Base-by-base conservation (phyloP, 2,329 filamentous ascomycete species). In the Sphaerostilbella broomeana region DNA sequence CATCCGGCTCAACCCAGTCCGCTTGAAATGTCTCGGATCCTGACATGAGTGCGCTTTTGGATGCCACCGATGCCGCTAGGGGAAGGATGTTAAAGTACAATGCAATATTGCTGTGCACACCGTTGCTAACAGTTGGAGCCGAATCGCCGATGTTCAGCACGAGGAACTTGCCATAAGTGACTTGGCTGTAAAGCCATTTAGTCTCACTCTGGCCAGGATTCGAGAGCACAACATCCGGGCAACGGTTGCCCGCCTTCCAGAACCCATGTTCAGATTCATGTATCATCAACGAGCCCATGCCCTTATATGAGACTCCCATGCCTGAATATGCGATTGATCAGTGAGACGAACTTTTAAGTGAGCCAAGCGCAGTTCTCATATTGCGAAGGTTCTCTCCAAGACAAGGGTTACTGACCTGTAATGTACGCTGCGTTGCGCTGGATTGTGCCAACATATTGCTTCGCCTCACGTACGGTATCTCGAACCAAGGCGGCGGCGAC, bases 371-470 rank as follows among this genome's bases (percentile, higher is more conserved):
- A n/a, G n/a, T n/a, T n/a, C n/a, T n/a, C n/a, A n/a, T n/a, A n/a
- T n/a, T n/a, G n/a, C n/a, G n/a, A n/a, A n/a, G n/a, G n/a, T n/a
- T n/a, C n/a, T n/a, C n/a, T n/a, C n/a, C n/a, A n/a, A 31, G 7
- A 27, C 17, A 8, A 18, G 25, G 24, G 7, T 19, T 5, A 42
- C 52, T 43, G 50, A 61, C 66, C 67, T 5, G 67, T 70, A 31
- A 72, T 72, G 43, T 67, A 71, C 1, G 61, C 67, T 0, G 68
- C 67, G 29, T 70, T 71, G 41, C 58, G 62, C 44, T 71, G 60
- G 28, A 72, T 68, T 0, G 67, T 66, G 18, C 59, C 58, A 3
- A 72, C 67, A 32, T 72, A 71, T 24, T 64, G 54, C 46, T 65
- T 64, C 2, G 68, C 67, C 12, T 62, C 59, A 31, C 58, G 56